Evolutionary conservation across 176 grass and related monocot species (phyloP).

Genomic region (Carex kokanica): DNA sequence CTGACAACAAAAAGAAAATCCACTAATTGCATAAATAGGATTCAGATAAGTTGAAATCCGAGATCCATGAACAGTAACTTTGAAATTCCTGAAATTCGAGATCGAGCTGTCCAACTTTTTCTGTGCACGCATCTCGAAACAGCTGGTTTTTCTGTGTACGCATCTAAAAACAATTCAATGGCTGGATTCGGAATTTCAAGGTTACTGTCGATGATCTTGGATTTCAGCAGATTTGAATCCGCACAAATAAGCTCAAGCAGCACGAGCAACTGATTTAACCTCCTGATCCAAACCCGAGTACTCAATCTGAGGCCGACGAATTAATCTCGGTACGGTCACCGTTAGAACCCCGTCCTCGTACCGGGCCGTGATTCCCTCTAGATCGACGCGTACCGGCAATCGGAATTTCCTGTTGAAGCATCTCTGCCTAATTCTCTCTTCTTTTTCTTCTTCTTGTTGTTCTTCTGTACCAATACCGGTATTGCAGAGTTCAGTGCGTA

Average conservation of each 20-base stretch:
- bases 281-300: slow-evolving; percentile 22
- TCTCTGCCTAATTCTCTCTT: neutral
- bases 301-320: slow-evolving; percentile 23
- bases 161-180: too few relatives aligned
- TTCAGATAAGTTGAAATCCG: too few relatives aligned
- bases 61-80: too few relatives aligned
- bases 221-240: too few relatives aligned
- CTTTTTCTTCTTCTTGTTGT: neutral
- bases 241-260: slow-evolving; percentile 43
- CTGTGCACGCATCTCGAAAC: too few relatives aligned
- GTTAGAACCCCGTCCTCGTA: slow-evolving; percentile 63
- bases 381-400: slow-evolving; percentile 54
- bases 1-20: neutral
- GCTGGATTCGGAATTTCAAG: too few relatives aligned
- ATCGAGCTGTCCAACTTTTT: too few relatives aligned
- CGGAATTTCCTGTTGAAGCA: slow-evolving; percentile 73
- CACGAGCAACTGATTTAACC: slow-evolving; percentile 43
- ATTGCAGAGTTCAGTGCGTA: slow-evolving; percentile 45
- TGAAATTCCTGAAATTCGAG: too few relatives aligned
- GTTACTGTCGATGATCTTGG: too few relatives aligned
- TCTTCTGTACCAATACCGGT: neutral
- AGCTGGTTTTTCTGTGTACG: too few relatives aligned
- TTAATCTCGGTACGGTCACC: slow-evolving; percentile 62
- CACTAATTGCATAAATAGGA: too few relatives aligned
- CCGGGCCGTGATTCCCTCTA: slow-evolving; percentile 54